Base-by-base conservation (phyloP, 2,329 filamentous ascomycete genomes). In the Cadophora sp. region DNA sequence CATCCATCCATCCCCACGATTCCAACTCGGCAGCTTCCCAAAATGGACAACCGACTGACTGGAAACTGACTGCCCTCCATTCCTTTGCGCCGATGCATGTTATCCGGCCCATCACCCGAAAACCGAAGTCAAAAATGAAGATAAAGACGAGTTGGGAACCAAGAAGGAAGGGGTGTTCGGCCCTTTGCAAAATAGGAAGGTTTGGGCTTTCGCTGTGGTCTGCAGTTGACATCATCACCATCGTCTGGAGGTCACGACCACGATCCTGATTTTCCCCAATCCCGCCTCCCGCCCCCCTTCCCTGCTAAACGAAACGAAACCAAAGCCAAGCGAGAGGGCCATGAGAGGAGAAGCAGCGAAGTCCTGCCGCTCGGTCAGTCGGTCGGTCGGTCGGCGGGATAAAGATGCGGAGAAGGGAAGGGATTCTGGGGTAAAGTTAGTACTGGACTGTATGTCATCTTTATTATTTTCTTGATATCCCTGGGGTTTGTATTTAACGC, bases 161-260 rank as follows among this genome's bases (percentile, higher is more conserved):
- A 53, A n/a, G 50, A 53, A 33, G 11, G n/a, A n/a, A n/a, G n/a
- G n/a, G 24, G 30, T 53, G 36, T 33, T 53, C 50, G 50, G 50
- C 50, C 50, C 50, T 53, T 53, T 27, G 36, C 36, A 39, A 39
- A 13, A 39, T 4, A 13, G 11, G 36, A 39, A 39, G 36, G 36
- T 39, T 39, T 39, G 36, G 36, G 36, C 27, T 4, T 30, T 6
- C 6, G 4, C 36, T 9, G 2, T 39, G 36, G 36, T 7, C 36
- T 13, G 6, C 6, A 30, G n/a, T 41, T 58, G 55, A 58, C 55
- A 58, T 58, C 55, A 58, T 43, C 55, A 18, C 4, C 36, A 13
- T 39, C 2, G 4, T 39, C 6, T 39, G 11, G 36, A 39, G n/a
- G n/a, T 56, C 53, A 56, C 53, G 33, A 39, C 33, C 53, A 14